Conservation (phyloP, 1,284 basidiomycete species). For the Boletellus sp. region DNA sequence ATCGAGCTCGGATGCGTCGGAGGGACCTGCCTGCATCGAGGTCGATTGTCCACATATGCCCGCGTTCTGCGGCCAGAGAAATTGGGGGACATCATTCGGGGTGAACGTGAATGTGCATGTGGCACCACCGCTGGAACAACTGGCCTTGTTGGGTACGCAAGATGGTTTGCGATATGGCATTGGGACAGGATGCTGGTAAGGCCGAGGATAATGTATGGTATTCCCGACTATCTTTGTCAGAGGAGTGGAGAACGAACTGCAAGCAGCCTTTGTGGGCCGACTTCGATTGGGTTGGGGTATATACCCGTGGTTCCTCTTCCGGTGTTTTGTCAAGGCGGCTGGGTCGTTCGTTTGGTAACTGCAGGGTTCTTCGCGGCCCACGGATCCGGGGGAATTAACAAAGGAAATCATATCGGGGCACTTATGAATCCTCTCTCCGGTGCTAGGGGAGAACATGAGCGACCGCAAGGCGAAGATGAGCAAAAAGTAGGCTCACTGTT, state of each 20-base stretch:
- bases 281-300: slow-evolving; percentile 2
- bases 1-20: not conserved
- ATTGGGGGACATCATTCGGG: not conserved
- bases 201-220: not conserved
- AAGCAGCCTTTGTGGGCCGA: not conserved
- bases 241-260: not conserved
- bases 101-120: too few species aligned
- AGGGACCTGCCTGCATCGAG: not conserved
- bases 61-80: not conserved
- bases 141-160: not conserved
- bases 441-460: slow-evolving; percentile 11
- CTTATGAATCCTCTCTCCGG: slow-evolving; percentile 19
- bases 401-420: slow-evolving; percentile 20
- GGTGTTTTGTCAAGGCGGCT: slow-evolving; percentile 27
- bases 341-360: slow-evolving; percentile 28
- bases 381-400: not conserved
- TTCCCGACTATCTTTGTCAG: not conserved
- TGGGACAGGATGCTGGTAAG: not conserved
- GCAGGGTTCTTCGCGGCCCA: slow-evolving; percentile 5
- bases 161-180: not conserved
- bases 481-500: slow-evolving; percentile 17
- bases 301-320: slow-evolving; percentile 24
- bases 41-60: not conserved
- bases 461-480: not conserved
- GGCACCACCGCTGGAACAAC: not conserved